phyloP scores from a whole-genome alignment of 352 stramenopile genomes.

The Globisporangium barbulae region DNA sequence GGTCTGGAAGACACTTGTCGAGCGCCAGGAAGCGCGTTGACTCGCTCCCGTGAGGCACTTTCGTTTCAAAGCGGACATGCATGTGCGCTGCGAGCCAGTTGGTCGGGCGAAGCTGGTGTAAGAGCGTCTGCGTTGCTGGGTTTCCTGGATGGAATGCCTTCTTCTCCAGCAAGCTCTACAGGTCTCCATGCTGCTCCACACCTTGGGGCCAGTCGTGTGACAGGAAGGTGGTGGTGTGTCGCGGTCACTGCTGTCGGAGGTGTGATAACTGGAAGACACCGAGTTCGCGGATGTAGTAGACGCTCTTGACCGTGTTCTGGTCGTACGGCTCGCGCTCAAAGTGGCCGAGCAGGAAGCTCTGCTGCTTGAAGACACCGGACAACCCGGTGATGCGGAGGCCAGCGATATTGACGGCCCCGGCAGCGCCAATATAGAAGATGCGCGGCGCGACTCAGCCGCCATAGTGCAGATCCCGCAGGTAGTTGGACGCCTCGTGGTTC shows the following conservation, averaged over 20 bases:
- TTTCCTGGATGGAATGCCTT: slow-evolving; percentile 76
- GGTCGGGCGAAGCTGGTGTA: slow-evolving; percentile 74
- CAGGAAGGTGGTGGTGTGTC: slow-evolving; percentile 82
- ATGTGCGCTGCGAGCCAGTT: slow-evolving; percentile 95
- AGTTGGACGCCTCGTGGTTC: slow-evolving; percentile 95
- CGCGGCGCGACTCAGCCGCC: slow-evolving; percentile 94
- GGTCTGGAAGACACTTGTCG: slow-evolving; percentile 90
- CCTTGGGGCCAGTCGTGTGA: slow-evolving; percentile 93
- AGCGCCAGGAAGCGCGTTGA: slow-evolving; percentile 89
- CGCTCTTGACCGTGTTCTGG: slow-evolving; percentile 51
- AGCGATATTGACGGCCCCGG: slow-evolving; percentile 75
- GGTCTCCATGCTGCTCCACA: slow-evolving; percentile 88
- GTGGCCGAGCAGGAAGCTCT: slow-evolving; percentile 66
- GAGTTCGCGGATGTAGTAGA: slow-evolving; percentile 89
- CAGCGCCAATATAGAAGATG: slow-evolving; percentile 94
- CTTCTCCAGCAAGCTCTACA: slow-evolving; percentile 48
- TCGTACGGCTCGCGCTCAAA: slow-evolving; percentile 48
- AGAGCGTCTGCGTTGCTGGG: slow-evolving; percentile 63
- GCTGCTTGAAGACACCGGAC: slow-evolving; percentile 91
- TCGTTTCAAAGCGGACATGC: slow-evolving; percentile 91
- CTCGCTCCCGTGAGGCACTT: slow-evolving; percentile 61
- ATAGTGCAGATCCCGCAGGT: slow-evolving; percentile 92
- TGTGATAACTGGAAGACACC: slow-evolving; percentile 80
- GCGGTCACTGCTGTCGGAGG: slow-evolving; percentile 7
- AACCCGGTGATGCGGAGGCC: slow-evolving; percentile 90